Percentiles rank a stretch among this genome's conserved stretches.
phyloP scores from a whole-genome alignment of 768 basidiomycete genomes.

The Tricholoma flavovirens region DNA sequence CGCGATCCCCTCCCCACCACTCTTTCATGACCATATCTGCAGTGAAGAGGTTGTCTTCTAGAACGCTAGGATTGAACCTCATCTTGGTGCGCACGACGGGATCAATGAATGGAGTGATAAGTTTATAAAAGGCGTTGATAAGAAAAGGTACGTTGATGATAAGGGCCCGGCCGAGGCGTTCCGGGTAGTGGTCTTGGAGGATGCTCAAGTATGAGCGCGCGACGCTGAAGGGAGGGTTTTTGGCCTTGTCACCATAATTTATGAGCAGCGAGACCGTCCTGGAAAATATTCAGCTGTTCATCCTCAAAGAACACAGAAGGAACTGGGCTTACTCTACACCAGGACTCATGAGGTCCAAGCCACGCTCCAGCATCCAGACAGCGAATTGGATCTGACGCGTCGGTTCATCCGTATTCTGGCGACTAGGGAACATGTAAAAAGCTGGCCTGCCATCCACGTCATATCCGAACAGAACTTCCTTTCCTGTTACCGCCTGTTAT shows the following conservation, averaged over 20 bases:
- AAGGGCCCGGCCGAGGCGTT: conserved; percentile 71
- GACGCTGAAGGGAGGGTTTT: conserved; percentile 39
- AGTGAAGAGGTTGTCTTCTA: conserved; percentile 63
- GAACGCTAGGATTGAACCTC: conserved; percentile 65
- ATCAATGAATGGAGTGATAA: conserved; percentile 79
- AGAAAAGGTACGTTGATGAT: conserved; percentile 81
- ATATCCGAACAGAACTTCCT: conserved; percentile 73
- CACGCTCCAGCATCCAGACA: conserved; percentile 75
- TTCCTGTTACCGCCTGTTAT: conserved; percentile 69
- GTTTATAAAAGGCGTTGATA: conserved; percentile 66
- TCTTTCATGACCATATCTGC: conserved; percentile 65
- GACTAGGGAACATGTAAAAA: conserved; percentile 60
- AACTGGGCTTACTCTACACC: conserved; percentile 64
- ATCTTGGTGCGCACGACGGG: conserved; percentile 73
- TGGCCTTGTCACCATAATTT: conserved; percentile 70
- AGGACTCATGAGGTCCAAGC: conserved; percentile 70
- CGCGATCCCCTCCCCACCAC: conserved; percentile 61
- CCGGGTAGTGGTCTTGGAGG: conserved; percentile 80
- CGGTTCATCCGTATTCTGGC: conserved; percentile 73
- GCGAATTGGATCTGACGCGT: conserved; percentile 65
- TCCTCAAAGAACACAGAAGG: not conserved
- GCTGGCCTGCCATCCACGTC: conserved; percentile 61
- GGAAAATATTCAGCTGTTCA: not conserved
- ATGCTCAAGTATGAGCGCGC: conserved; percentile 51
- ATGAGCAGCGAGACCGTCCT: conserved; percentile 70